Percentiles rank a stretch among this genome's conserved stretches.
These are phyloP conservation scores for Skeletonema marinoi DNA, from an alignment of 108 stramenopile species.

Conservation along the genomic window DNA sequence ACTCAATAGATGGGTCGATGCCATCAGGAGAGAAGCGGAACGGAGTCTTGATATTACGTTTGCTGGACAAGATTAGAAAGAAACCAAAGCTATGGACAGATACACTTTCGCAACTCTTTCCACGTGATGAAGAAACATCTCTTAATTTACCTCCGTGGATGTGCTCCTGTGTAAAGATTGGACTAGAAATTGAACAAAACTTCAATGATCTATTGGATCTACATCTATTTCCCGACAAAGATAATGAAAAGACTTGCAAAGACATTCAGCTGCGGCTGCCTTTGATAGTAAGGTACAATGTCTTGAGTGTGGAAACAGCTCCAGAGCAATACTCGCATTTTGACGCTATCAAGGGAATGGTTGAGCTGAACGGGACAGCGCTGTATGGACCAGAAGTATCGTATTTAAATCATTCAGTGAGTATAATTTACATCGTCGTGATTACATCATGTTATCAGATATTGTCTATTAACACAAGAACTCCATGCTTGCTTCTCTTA, in stretches of 20 bases:
- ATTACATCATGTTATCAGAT: not conserved
- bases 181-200: conserved; percentile 32
- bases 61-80: conserved; percentile 46
- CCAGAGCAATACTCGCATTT: conserved; percentile 69
- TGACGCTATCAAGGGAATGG: conserved; percentile 51
- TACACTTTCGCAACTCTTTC: conserved; percentile 57
- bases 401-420: conserved; percentile 73
- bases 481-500: not conserved
- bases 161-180: conserved; percentile 12
- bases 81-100: conserved; percentile 63
- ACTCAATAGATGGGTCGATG: conserved; percentile 27
- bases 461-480: not conserved
- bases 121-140: conserved; percentile 51
- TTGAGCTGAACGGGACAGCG: conserved; percentile 57
- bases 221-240: not conserved
- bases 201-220: not conserved
- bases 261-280: conserved; percentile 64
- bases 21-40: conserved; percentile 49
- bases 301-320: conserved; percentile 65
- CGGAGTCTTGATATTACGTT: conserved; percentile 58
- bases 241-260: conserved; percentile 36
- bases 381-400: conserved; percentile 60
- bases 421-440: not conserved
- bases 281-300: conserved; percentile 78
- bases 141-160: conserved; percentile 58